A percentile compares a stretch with the other conserved stretches of the same genome.
Evolutionary conservation across 805 yeast species (phyloP).

Genomic region (Blastobotrys parvus): DNA sequence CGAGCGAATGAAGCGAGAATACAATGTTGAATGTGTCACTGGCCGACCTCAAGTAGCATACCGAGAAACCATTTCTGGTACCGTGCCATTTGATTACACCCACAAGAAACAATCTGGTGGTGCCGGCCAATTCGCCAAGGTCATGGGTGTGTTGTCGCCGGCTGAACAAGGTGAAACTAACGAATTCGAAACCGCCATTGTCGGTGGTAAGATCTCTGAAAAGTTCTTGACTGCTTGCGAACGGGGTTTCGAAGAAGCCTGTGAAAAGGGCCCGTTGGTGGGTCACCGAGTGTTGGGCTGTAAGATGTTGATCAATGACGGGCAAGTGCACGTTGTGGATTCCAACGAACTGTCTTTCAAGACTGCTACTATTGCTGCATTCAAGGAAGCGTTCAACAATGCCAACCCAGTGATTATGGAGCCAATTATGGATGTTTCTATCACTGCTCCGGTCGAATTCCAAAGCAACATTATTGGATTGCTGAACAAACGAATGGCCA

Average conservation of each 20-base stretch:
- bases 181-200: constrained; percentile 75
- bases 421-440: constrained; percentile 91
- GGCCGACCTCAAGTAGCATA: constrained; percentile 98
- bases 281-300: constrained; percentile 94
- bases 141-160: constrained; percentile 72
- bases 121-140: constrained; percentile 98
- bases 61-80: constrained; percentile 77
- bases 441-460: constrained; percentile 93
- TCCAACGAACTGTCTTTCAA: constrained; percentile 93
- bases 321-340: constrained; percentile 95
- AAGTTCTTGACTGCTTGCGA: constrained; percentile 90
- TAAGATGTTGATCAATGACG: constrained; percentile 90
- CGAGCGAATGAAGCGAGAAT: constrained; percentile 96
- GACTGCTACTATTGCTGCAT: constrained; percentile 86
- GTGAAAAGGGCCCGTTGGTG: constrained; percentile 92
- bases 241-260: constrained; percentile 90
- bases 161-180: constrained; percentile 38
- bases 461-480: constrained; percentile 90
- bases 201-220: constrained; percentile 96
- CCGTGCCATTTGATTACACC: constrained; percentile 79
- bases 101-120: constrained; percentile 99
- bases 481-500: constrained; percentile 84
- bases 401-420: constrained; percentile 86
- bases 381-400: constrained; percentile 78
- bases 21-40: constrained; percentile 87